Evolutionary conservation across 192 early-diverging fungal species (phyloP), one percentile per base, ranked within the genome.

Genomic region (Backusella circina): DNA sequence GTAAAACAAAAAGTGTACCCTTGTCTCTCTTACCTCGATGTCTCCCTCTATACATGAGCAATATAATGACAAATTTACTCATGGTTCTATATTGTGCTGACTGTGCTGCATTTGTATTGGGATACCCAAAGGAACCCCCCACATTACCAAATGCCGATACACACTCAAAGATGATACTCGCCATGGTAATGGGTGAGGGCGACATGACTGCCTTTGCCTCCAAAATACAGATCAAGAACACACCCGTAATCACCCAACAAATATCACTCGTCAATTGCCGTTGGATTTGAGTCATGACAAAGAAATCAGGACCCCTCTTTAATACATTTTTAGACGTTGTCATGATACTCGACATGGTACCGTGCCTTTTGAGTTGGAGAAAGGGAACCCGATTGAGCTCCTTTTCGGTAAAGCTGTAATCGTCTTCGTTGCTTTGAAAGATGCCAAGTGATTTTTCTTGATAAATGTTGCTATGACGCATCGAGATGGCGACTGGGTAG

Each of bases 211-310:
- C 6, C 10, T 28, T 51, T 5, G 80, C 51, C 47, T 82, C 80
- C 5, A 78, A 65, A 0, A 77, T 70, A 70, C 73, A 69, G 16
- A 82, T 74, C 7, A 68, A 44, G 32, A 77, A 82, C 0, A 82
- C 66, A 3, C 76, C 76, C 3, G 47, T 54, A 37, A 82, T 71
- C 6, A 82, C 47, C 80, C 80, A 82, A 23, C 73, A 72, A 37
- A 82, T 75, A 4, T 82, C 80, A 44, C 70, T 82, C 18, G 80
- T 78, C 28, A 82, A 39, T 35, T 82, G 80, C 7, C 76, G 51
- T 61, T 82, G 80, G 37, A 82, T 78, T 33, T 82, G 80, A 4
- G 76, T 77, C 72, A 82, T 82, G 6, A 82, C 73, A 33, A 82
- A 77, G n/a, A 82, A 77, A 26, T 82, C 80, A 1, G 80, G 80